Conservation (phyloP, 2,329 filamentous ascomycete species). For the Cyclaneusma minus region DNA sequence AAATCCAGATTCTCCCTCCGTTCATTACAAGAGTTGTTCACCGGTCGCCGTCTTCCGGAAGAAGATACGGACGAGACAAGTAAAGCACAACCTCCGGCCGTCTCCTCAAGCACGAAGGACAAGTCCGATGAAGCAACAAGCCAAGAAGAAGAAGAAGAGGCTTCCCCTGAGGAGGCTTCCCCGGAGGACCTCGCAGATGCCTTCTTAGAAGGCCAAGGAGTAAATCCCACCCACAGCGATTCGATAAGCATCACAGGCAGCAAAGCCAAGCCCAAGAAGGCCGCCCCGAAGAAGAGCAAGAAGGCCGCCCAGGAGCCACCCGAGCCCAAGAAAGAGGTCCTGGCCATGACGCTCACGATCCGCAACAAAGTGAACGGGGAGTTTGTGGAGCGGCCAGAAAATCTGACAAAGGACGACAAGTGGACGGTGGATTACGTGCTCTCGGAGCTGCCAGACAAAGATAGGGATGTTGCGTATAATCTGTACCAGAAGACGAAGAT, state of each 20-base stretch:
- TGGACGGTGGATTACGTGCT: conserved; percentile 75
- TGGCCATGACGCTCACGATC: conserved; percentile 49
- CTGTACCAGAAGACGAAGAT: conserved; percentile 41
- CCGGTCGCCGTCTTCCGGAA: conserved; percentile 7
- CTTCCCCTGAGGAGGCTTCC: conserved; percentile 4
- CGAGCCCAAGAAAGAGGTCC: conserved; percentile 4
- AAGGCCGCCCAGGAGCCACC: not conserved
- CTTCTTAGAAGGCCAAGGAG: no score
- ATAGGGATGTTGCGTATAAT: conserved; percentile 21
- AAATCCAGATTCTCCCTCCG: no score
- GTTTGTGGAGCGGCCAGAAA: conserved; percentile 43
- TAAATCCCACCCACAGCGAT: no score
- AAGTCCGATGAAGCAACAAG: conserved; percentile 4
- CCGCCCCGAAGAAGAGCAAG: conserved; percentile 2
- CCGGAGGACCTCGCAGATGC: no score
- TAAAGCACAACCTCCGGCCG: not conserved
- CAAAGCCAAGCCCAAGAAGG: conserved; percentile 2
- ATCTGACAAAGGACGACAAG: conserved; percentile 26
- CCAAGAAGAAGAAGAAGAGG: conserved; percentile 4
- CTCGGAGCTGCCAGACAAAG: conserved; percentile 35
- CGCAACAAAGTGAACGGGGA: conserved; percentile 57
- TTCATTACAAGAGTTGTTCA: no score
- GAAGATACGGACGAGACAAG: conserved; percentile 4
- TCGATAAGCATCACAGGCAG: no score
- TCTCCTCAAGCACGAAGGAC: no score